Percentiles rank a stretch among this genome's conserved stretches.
Conservation (phyloP, 2,329 filamentous ascomycete species). For the Beauveria bassiana region DNA sequence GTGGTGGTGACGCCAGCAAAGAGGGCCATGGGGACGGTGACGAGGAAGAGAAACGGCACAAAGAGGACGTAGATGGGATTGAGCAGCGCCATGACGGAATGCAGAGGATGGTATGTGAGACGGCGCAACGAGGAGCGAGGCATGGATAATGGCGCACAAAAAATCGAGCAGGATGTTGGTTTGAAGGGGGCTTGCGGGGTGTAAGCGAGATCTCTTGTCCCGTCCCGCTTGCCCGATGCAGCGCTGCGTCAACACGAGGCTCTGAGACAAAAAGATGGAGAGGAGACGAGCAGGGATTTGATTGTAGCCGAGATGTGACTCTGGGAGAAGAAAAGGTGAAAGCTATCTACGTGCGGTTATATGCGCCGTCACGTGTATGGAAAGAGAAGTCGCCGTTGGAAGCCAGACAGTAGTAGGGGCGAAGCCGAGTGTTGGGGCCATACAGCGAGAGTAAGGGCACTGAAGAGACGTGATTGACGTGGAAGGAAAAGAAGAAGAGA, state of each 20-base stretch:
- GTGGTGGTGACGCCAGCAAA: conserved; percentile 57
- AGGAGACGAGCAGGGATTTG: neutral
- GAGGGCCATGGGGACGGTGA: conserved; percentile 55
- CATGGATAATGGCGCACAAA: neutral
- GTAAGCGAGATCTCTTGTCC: neutral
- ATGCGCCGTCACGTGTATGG: too few relatives aligned
- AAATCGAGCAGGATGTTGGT: too few relatives aligned
- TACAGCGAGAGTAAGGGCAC: neutral
- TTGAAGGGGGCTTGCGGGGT: neutral
- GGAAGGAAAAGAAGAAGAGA: neutral
- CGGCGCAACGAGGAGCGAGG: conserved; percentile 15
- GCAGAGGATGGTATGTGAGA: neutral
- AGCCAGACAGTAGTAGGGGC: neutral
- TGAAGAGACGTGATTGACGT: too few relatives aligned
- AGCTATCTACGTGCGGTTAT: neutral
- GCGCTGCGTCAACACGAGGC: neutral
- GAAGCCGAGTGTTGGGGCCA: neutral
- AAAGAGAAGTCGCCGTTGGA: neutral
- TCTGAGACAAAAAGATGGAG: neutral
- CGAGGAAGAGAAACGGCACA: conserved; percentile 53
- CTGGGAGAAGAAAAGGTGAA: neutral
- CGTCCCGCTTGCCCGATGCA: neutral
- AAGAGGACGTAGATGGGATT: conserved; percentile 49
- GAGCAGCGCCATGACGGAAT: conserved; percentile 40
- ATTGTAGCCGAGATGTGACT: neutral